These are phyloP conservation scores for Quercus variabilis DNA, from an alignment of 306 rosid species.

Conservation along the genomic window DNA sequence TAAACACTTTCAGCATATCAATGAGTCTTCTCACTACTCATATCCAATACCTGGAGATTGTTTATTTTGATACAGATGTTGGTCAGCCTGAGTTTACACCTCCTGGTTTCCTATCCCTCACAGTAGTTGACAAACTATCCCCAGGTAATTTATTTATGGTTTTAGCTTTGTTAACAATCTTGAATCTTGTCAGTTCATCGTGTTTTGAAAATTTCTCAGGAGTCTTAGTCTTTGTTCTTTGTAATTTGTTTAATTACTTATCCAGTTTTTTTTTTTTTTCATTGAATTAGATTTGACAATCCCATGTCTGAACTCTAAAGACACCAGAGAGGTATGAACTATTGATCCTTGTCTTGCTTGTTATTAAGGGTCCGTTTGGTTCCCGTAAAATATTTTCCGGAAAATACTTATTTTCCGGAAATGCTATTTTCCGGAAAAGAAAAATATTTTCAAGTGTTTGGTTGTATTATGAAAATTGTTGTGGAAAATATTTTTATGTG, in stretches of 20 bases:
- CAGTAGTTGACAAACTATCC: constrained; percentile 48
- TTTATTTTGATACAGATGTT: constrained; percentile 83
- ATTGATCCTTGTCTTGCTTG: constrained; percentile 14
- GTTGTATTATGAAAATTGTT: no score
- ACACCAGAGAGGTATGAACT: constrained; percentile 78
- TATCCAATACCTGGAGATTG: constrained; percentile 33
- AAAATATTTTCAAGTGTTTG: no score
- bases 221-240: neutral
- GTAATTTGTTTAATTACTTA: neutral
- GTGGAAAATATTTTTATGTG: no score
- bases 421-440: no score
- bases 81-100: constrained; percentile 95
- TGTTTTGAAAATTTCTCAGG: neutral
- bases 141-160: constrained; percentile 45
- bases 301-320: constrained; percentile 55
- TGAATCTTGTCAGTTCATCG: neutral
- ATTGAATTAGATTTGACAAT: constrained; percentile 57
- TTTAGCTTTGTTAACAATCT: constrained; percentile 1
- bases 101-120: constrained; percentile 76
- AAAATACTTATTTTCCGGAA: no score
- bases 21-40: no score
- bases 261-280: constrained; percentile 3
- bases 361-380: no score
- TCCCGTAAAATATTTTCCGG: no score
- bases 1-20: no score